phyloP scores from a whole-genome alignment of 306 rosid species.

The Vigna unguiculata region DNA sequence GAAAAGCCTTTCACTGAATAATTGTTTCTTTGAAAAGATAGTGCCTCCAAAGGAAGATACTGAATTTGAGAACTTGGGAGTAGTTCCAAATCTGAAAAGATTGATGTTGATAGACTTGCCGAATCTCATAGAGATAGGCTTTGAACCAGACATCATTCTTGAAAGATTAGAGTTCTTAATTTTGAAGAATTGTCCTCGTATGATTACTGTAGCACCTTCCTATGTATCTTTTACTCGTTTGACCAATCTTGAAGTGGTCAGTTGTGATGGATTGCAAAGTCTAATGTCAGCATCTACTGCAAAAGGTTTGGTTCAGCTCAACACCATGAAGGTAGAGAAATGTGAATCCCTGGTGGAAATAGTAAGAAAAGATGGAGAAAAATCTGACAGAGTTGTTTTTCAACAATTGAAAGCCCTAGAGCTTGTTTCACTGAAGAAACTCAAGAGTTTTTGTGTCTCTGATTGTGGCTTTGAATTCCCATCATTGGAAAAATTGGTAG shows the following conservation, averaged over 20 bases:
- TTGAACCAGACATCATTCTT: too few relatives aligned
- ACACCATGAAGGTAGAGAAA: neutral
- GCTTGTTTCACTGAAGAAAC: neutral
- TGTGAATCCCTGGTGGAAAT: neutral
- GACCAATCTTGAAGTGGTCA: too few relatives aligned
- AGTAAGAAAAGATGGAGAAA: too few relatives aligned
- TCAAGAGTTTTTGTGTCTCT: slow-evolving; percentile 4
- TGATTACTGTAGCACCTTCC: too few relatives aligned
- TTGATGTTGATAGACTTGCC: neutral
- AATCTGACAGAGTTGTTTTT: neutral
- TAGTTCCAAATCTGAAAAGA: slow-evolving; percentile 32
- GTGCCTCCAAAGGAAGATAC: neutral
- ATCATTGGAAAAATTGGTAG: neutral
- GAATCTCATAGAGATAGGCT: too few relatives aligned
- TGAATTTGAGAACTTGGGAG: neutral
- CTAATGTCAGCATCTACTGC: slow-evolving; percentile 37
- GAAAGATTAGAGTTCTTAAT: too few relatives aligned
- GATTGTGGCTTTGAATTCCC: neutral
- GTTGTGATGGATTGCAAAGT: neutral
- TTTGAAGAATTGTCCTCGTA: too few relatives aligned
- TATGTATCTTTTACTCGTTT: too few relatives aligned
- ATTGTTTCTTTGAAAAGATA: neutral
- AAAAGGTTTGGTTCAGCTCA: slow-evolving; percentile 33
- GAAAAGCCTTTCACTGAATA: neutral
- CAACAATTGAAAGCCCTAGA: slow-evolving; percentile 1